phyloP scores from a whole-genome alignment of 1,284 basidiomycete species.

The Ceratobasidium sp. region DNA sequence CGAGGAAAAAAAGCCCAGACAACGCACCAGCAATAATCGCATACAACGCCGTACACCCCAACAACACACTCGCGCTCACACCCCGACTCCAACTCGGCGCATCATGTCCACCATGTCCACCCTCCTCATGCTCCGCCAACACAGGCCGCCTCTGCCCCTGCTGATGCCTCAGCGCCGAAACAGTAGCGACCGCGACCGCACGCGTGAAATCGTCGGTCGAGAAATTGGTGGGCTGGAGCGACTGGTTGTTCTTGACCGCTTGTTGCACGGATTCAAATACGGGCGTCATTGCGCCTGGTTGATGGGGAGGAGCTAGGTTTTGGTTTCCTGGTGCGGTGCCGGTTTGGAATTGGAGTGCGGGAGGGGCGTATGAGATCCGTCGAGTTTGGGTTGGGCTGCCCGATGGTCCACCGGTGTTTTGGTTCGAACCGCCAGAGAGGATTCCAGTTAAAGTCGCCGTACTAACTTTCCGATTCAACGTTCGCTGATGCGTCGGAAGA shows the following conservation, averaged over 20 bases:
- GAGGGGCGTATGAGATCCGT: slow-evolving; percentile 35
- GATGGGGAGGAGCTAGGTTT: slow-evolving; percentile 23
- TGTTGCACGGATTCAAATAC: slow-evolving; percentile 82
- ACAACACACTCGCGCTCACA: slow-evolving; percentile 86
- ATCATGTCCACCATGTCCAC: slow-evolving; percentile 88
- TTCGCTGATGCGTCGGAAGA: slow-evolving; percentile 56
- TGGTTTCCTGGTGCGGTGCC: slow-evolving; percentile 27
- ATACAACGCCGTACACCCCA: slow-evolving; percentile 92
- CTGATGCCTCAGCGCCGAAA: slow-evolving; percentile 83
- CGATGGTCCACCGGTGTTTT: not conserved
- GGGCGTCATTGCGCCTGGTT: slow-evolving; percentile 65
- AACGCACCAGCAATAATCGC: slow-evolving; percentile 92
- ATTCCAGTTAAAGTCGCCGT: slow-evolving; percentile 56
- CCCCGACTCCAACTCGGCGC: slow-evolving; percentile 94
- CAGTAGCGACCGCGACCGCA: slow-evolving; percentile 91
- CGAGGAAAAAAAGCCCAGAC: too few relatives aligned
- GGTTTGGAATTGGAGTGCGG: slow-evolving; percentile 30
- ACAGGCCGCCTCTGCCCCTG: slow-evolving; percentile 32
- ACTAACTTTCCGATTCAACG: slow-evolving; percentile 64
- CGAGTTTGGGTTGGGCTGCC: slow-evolving; percentile 19
- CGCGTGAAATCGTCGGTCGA: slow-evolving; percentile 90
- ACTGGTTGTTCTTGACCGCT: slow-evolving; percentile 73
- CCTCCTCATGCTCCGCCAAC: slow-evolving; percentile 58
- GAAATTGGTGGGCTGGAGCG: slow-evolving; percentile 67
- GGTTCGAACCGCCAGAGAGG: slow-evolving; percentile 20